Base-by-base conservation (phyloP, 2,329 filamentous ascomycete species). In the Paracamarosporium sp. region DNA sequence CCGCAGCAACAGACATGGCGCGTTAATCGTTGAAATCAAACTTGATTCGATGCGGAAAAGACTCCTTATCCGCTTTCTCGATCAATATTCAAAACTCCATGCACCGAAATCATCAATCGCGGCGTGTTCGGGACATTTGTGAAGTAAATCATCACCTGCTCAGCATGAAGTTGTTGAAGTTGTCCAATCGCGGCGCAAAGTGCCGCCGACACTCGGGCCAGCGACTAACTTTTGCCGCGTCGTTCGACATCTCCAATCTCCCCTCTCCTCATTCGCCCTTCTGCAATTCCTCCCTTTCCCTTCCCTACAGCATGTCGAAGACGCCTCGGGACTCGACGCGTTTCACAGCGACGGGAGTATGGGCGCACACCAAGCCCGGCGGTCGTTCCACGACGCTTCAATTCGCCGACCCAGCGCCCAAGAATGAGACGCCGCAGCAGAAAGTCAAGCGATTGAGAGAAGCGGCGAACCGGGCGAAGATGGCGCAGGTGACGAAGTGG, bases 321-420 rank as follows among this genome's bases (percentile, higher is more conserved):
- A 91, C 87, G 79, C 88, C 90, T 74, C 86, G 86, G 68, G 91
- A 93, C 76, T 91, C 91, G 65, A 95, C 91, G 69, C 88, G 90
- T 73, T 95, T 91, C 78, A 91, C 88, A 15, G 80, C 87, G 25
- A 90, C 87, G 17, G 86, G 84, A 59, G 88, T 88, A 33, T 90
- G 92, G 78, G 90, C 90, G 67, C 84, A 84, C 63, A 86, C 87
- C 65, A 90, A 90, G 74, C 76, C 83, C 40, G 76, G 74, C 54
- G 75, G 78, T 27, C 69, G 76, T 52, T 70, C 74, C 36, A 76
- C 79, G 30, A 75, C 73, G 36, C 76, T 80, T 60, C 71, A 73
- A 55, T 74, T 76, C 57, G 69, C 74, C 20, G 70, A 76, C 45
- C 72, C 78, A 44, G 76, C 79, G 53, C 78, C 78, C 28, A 72